These are phyloP conservation scores for Centrapalus pauciflorus DNA, from an alignment of 129 eudicot genomes.

Conservation along the genomic window DNA sequence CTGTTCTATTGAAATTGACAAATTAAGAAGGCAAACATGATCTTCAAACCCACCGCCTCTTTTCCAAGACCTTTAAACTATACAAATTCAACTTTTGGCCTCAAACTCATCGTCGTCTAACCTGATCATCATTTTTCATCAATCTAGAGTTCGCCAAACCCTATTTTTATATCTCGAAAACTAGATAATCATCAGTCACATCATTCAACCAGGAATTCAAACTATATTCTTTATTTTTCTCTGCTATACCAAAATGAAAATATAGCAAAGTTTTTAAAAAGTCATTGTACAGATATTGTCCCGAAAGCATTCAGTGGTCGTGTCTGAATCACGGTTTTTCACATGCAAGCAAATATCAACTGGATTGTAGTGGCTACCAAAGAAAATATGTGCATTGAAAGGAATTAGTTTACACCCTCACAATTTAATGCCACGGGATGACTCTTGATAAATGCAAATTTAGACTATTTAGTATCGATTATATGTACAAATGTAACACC, in stretches of 20 bases:
- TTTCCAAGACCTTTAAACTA: not conserved
- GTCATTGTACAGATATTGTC: not conserved
- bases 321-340: not conserved
- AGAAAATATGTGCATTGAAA: not conserved
- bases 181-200: not conserved
- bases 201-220: not conserved
- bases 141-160: not conserved
- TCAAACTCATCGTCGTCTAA: not conserved
- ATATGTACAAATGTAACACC: not conserved
- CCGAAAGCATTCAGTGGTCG: not conserved
- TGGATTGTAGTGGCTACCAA: not conserved
- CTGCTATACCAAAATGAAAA: not conserved
- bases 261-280: not conserved
- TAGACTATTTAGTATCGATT: not conserved
- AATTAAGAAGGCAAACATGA: not conserved
- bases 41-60: not conserved
- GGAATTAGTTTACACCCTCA: not conserved
- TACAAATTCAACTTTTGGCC: not conserved
- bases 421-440: not conserved
- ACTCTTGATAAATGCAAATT: not conserved
- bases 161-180: not conserved
- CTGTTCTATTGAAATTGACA: not conserved
- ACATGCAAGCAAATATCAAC: not conserved
- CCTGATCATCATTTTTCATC: not conserved
- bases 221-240: not conserved